Base-by-base conservation (phyloP, 768 basidiomycete species). In the Podaxis sp. region DNA sequence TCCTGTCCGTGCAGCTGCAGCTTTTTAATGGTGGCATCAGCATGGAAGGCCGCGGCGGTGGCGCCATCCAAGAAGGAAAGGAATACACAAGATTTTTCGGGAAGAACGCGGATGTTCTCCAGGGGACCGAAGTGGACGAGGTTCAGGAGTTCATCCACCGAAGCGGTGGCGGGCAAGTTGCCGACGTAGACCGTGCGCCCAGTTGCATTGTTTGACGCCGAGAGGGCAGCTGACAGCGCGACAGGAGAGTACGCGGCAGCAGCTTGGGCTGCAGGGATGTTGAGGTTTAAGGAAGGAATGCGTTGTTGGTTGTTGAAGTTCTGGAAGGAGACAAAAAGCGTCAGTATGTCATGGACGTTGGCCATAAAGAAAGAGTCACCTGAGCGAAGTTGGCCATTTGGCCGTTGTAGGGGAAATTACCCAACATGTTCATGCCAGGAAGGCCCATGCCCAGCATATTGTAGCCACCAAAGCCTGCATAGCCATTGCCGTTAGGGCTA, bases 91-190 rank as follows among this genome's bases (percentile, higher is more conserved):
- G 89, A 91, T 73, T 98, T 98, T 72, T 98, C 96, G 48, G 95
- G 93, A 9, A 98, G 84, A 37, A 99, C 91, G 51, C 94, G 90
- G 68, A 98, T 89, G 50, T 86, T 89, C 73, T 98, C 96, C 66
- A 98, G 87, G 0, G 97, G 96, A 3, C 96, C 96, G 70, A 98
- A 98, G 69, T 96, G 94, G 61, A 99, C 96, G 65, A 98, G 88
- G 71, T 95, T 97, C 68, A 99, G 88, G 13, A 99, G 87, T 72
- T 98, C 96, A 73, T 99, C 97, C 57, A 99, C 95, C 16, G 94
- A 95, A 0, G 96, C 96, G 25, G 93, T 94, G 4, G 92, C 81
- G 18, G 97, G 97, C 42, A 99, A 82, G 76, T 97, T 96, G 63
- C 97, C 96, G 57, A 99, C 89, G 72, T 98, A 99, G 51, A 98